phyloP scores from a whole-genome alignment of 2,329 filamentous ascomycete genomes.

The Alternaria infectoria region DNA sequence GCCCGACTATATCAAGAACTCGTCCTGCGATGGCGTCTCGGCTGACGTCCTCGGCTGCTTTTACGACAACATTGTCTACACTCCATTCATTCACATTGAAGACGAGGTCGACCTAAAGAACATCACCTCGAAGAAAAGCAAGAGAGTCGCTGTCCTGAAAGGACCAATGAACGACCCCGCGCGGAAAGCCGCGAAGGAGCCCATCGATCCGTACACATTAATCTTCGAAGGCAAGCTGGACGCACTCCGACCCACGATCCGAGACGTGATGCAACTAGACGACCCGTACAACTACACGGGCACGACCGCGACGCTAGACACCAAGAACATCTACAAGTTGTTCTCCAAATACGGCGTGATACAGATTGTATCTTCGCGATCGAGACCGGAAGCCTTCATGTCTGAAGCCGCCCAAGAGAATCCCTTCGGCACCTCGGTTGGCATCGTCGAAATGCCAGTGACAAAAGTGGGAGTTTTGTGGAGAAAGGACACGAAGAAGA shows the following conservation, averaged over 20 bases:
- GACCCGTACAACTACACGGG: constrained; percentile 91
- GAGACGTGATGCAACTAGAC: constrained; percentile 89
- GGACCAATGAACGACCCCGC: constrained; percentile 69
- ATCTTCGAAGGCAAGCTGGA: constrained; percentile 92
- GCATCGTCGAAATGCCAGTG: constrained; percentile 95
- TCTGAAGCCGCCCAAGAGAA: constrained; percentile 83
- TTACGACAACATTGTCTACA: constrained; percentile 98
- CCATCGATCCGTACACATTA: constrained; percentile 91
- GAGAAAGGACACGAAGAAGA: constrained; percentile 93
- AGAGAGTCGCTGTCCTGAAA: constrained; percentile 64
- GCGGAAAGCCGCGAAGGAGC: constrained; percentile 74
- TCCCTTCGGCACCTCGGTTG: constrained; percentile 79
- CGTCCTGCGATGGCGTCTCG: constrained; percentile 86
- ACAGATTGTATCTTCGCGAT: constrained; percentile 93
- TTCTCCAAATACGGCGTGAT: constrained; percentile 92
- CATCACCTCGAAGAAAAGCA: constrained; percentile 72
- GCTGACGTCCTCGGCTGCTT: constrained; percentile 94
- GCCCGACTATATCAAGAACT: constrained; percentile 92
- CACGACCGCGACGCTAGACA: constrained; percentile 75
- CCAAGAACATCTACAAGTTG: constrained; percentile 81
- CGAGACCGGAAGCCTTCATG: constrained; percentile 94
- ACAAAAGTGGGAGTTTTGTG: constrained; percentile 94
- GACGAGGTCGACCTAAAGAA: constrained; percentile 83
- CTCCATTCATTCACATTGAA: constrained; percentile 96
- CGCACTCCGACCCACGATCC: constrained; percentile 79